phyloP scores from a whole-genome alignment of 148 eudicot genomes.

The Vaccinium corymbosum region DNA sequence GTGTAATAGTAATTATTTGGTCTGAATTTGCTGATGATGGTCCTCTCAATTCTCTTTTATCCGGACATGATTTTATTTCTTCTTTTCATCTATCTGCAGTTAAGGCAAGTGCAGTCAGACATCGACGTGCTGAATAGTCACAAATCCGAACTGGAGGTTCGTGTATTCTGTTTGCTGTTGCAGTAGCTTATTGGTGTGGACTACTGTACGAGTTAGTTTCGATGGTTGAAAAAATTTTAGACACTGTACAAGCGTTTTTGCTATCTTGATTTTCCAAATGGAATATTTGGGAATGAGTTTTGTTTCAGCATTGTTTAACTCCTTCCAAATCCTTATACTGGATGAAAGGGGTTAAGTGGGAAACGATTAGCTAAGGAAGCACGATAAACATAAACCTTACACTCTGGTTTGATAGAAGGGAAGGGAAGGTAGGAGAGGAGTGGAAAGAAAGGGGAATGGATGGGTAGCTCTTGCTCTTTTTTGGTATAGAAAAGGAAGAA shows the following conservation, averaged over 20 bases:
- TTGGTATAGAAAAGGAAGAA: neutral
- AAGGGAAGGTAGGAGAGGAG: neutral
- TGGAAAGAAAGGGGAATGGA: neutral
- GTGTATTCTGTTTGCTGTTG: conserved; percentile 23
- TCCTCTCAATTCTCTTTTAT: neutral
- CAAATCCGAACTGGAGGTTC: conserved; percentile 62
- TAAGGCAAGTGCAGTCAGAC: conserved; percentile 57
- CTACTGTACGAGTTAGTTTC: neutral
- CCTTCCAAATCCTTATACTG: neutral
- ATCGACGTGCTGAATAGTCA: conserved; percentile 49
- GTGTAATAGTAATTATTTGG: no score
- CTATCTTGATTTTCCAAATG: neutral
- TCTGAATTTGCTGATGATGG: neutral
- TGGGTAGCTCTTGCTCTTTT: neutral
- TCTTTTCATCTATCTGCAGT: conserved; percentile 39
- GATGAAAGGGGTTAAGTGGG: neutral
- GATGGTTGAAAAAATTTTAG: neutral
- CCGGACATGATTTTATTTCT: neutral
- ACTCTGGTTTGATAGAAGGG: neutral
- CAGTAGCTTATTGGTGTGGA: neutral
- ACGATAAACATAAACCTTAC: neutral
- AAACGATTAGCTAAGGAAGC: neutral
- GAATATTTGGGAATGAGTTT: neutral
- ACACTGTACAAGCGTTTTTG: neutral
- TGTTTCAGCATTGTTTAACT: neutral